A percentile compares a stretch with the other conserved stretches of the same genome.
These are phyloP conservation scores for Lepidium campestre DNA, from an alignment of 441 rosid species.

Conservation along the genomic window DNA sequence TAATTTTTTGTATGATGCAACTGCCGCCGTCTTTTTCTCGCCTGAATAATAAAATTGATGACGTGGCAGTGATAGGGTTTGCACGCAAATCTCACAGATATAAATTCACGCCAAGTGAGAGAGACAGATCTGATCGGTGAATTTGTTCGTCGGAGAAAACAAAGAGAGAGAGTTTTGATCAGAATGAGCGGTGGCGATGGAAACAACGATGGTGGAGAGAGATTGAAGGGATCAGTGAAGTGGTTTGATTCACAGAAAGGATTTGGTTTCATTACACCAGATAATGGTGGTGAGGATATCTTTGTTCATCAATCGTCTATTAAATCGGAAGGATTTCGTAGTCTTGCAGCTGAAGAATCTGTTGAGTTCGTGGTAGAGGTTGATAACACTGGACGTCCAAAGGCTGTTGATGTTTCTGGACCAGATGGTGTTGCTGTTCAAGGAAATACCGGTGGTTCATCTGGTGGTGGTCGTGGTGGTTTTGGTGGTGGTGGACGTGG, in stretches of 20 bases:
- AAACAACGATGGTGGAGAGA: conserved; percentile 37
- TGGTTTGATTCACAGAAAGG: conserved; percentile 71
- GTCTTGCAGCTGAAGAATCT: conserved; percentile 52
- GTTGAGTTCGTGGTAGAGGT: conserved; percentile 52
- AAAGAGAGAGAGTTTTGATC: not conserved
- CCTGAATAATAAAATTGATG: conserved; percentile 9
- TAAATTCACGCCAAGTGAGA: conserved; percentile 17
- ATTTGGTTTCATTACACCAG: conserved; percentile 64
- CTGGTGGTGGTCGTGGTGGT: conserved; percentile 36
- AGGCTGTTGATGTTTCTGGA: conserved; percentile 58
- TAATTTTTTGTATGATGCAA: too few relatives aligned
- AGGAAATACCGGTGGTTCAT: conserved; percentile 33
- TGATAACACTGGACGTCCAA: conserved; percentile 43
- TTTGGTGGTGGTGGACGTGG: conserved; percentile 30
- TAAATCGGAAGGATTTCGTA: conserved; percentile 58
- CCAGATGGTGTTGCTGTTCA: conserved; percentile 41
- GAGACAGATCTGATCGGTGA: conserved; percentile 3
- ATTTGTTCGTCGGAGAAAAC: too few relatives aligned
- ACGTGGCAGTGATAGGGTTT: conserved; percentile 39
- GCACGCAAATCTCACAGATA: conserved; percentile 18
- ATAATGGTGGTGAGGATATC: conserved; percentile 62
- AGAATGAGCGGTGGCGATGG: conserved; percentile 14
- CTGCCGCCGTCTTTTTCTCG: not conserved
- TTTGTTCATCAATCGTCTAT: conserved; percentile 73
- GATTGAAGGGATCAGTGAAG: conserved; percentile 55